Percentiles rank a stretch among this genome's conserved stretches.
Conservation (phyloP, 805 yeast genomes). For the Yarrowia porcina region DNA sequence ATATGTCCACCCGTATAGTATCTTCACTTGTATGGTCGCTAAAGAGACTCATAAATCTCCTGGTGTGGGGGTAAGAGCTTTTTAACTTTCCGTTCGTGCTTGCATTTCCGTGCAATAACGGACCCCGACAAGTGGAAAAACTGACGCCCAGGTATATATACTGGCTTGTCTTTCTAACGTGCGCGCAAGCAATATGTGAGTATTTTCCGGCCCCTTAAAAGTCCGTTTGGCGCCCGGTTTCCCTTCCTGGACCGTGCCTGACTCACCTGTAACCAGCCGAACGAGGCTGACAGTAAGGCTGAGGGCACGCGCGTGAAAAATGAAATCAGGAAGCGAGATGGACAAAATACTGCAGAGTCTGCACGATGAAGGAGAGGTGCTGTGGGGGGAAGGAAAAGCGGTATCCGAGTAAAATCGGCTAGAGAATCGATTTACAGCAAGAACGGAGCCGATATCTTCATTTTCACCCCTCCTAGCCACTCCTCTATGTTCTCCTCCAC, state of each 20-base stretch:
- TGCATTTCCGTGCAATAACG: not conserved
- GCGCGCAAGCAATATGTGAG: not conserved
- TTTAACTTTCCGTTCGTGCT: not conserved
- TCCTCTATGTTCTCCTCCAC: not conserved
- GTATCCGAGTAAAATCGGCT: not conserved
- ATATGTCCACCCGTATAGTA: too few relatives aligned
- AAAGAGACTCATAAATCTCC: not conserved
- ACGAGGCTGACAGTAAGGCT: not conserved
- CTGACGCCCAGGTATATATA: not conserved
- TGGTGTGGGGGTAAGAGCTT: not conserved
- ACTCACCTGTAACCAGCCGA: not conserved
- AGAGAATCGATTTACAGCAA: not conserved
- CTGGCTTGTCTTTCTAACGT: not conserved
- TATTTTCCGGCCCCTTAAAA: not conserved
- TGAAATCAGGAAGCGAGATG: not conserved
- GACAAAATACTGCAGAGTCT: not conserved
- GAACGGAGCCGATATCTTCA: too few relatives aligned
- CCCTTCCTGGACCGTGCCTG: not conserved
- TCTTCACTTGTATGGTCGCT: not conserved
- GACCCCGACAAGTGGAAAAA: not conserved
- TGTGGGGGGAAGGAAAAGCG: not conserved
- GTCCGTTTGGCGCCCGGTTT: not conserved
- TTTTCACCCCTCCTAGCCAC: not conserved
- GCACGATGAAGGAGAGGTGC: not conserved
- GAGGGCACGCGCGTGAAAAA: slow-evolving; percentile 15